phyloP scores from a whole-genome alignment of 2,329 filamentous ascomycete species.

The Cercospora sesami region DNA sequence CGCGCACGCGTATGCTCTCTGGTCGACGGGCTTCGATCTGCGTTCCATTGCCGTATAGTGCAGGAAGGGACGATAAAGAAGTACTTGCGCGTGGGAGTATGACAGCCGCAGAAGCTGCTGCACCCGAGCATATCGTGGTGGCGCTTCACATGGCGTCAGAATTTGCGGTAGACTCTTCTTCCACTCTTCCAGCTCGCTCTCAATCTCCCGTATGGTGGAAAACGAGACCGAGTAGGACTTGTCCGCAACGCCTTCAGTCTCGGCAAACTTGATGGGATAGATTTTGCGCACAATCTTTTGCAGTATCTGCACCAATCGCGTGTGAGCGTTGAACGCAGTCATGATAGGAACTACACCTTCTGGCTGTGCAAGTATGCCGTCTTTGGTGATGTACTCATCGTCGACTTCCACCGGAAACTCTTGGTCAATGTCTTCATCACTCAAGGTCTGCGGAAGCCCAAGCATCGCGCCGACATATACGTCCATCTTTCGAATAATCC shows the following conservation, averaged over 20 bases:
- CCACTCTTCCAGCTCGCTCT: constrained; percentile 63
- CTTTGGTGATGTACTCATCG: constrained; percentile 53
- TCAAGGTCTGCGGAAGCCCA: constrained; percentile 51
- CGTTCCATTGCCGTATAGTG: constrained; percentile 72
- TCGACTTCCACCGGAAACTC: constrained; percentile 91
- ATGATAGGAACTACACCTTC: constrained; percentile 57
- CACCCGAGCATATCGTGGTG: constrained; percentile 62
- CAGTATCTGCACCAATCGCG: constrained; percentile 57
- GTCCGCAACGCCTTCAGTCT: constrained; percentile 44
- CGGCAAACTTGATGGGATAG: constrained; percentile 60
- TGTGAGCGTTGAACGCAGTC: constrained; percentile 62
- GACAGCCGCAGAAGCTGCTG: constrained; percentile 75
- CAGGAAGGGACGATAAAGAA: constrained; percentile 78
- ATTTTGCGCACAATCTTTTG: constrained; percentile 64
- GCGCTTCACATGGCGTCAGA: constrained; percentile 78
- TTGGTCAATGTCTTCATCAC: constrained; percentile 65
- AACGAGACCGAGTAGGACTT: constrained; percentile 64
- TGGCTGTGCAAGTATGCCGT: constrained; percentile 55
- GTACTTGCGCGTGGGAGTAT: constrained; percentile 81
- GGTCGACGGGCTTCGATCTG: constrained; percentile 60
- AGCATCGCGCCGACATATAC: constrained; percentile 55
- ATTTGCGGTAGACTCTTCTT: constrained; percentile 68
- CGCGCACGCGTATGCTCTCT: constrained; percentile 74
- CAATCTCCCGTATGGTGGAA: constrained; percentile 64
- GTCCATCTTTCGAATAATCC: constrained; percentile 54